Percentiles rank a stretch among this genome's conserved stretches.
Conservation (phyloP, 148 eudicot species). For the Mesembryanthemum crystallinum region DNA sequence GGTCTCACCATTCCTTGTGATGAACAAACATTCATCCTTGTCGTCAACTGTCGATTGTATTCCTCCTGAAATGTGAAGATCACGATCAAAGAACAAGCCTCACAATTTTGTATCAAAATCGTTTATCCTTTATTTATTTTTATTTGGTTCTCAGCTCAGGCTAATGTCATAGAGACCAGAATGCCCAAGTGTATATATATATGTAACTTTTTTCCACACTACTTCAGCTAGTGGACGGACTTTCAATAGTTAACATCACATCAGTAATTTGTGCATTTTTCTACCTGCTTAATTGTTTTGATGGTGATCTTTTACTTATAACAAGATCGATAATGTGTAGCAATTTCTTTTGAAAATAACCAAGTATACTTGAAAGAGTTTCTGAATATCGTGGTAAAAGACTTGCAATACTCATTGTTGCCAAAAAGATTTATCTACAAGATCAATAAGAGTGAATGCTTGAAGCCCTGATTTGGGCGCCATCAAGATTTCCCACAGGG, state of each 20-base stretch:
- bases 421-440: neutral
- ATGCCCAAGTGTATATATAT: constrained; percentile 12
- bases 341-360: neutral
- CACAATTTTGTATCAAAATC: neutral
- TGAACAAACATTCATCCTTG: constrained; percentile 41
- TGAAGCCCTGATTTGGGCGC: neutral
- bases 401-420: neutral
- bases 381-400: neutral
- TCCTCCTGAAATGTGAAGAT: constrained; percentile 10
- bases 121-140: neutral
- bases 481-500: no score
- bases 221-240: neutral
- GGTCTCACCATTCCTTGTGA: constrained; percentile 59
- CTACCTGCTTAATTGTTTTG: constrained; percentile 6
- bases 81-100: neutral
- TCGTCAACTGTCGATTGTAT: constrained; percentile 30
- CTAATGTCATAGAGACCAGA: constrained; percentile 12
- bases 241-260: neutral
- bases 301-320: neutral
- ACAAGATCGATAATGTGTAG: neutral
- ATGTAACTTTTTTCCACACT: constrained; percentile 10
- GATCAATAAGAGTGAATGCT: neutral
- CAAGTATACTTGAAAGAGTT: neutral
- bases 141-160: constrained; percentile 20
- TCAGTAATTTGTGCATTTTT: neutral